phyloP scores from a whole-genome alignment of 2,329 filamentous ascomycete genomes.

The Talaromyces sp. region DNA sequence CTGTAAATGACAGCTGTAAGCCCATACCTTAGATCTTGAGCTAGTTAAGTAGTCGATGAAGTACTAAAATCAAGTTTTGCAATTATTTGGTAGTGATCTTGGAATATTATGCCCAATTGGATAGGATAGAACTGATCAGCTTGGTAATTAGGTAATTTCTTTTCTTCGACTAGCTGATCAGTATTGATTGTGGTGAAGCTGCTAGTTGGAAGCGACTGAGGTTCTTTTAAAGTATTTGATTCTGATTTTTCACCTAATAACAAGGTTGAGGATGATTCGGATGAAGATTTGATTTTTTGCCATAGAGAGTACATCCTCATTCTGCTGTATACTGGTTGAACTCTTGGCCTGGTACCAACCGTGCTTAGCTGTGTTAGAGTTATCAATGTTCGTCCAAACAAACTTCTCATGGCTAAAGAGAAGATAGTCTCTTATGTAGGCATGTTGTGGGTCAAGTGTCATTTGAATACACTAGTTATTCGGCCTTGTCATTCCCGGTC shows the following conservation, averaged over 20 bases:
- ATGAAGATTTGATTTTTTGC: neutral
- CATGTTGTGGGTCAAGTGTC: too few relatives aligned
- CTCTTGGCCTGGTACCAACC: too few relatives aligned
- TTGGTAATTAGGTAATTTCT: conserved; percentile 1
- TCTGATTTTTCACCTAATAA: neutral
- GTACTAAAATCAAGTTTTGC: conserved; percentile 32
- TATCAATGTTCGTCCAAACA: too few relatives aligned
- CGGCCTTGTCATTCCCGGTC: too few relatives aligned
- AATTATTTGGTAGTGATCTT: conserved; percentile 27
- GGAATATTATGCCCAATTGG: conserved; percentile 24
- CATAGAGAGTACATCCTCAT: too few relatives aligned
- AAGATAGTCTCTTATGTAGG: too few relatives aligned
- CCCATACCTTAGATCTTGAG: conserved; percentile 14
- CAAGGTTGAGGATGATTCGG: neutral
- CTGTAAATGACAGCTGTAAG: too few relatives aligned
- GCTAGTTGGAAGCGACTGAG: neutral
- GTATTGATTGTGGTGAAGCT: neutral
- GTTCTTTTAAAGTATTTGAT: neutral
- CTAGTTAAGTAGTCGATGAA: conserved; percentile 33
- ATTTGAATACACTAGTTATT: too few relatives aligned
- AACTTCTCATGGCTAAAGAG: too few relatives aligned
- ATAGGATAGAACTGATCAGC: conserved; percentile 19
- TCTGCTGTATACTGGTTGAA: too few relatives aligned
- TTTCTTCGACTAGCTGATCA: conserved; percentile 3
- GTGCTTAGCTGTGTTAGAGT: too few relatives aligned